Evolutionary conservation across 208 protist genomes (phyloP).

Genomic region (Naegleria fowleri): DNA sequence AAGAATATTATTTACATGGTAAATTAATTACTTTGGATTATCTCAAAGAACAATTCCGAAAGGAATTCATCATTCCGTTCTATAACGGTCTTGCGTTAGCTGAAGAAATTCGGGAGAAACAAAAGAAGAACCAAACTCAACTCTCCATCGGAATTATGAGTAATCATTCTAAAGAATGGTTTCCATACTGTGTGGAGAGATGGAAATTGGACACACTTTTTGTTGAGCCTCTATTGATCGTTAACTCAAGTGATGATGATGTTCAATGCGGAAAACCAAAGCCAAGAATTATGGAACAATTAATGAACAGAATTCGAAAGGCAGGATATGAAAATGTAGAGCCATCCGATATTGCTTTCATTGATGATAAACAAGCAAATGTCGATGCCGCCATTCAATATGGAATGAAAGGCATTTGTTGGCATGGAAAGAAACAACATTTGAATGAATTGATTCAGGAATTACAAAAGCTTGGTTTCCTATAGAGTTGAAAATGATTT

Average conservation of each 20-base stretch:
- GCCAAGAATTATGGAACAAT: neutral
- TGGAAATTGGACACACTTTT: neutral
- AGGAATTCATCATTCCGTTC: neutral
- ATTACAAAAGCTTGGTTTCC: neutral
- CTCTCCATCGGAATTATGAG: neutral
- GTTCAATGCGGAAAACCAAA: neutral
- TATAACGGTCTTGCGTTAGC: neutral
- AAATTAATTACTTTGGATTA: neutral
- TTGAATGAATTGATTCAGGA: neutral
- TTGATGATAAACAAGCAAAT: neutral
- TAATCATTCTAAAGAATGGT: conserved; percentile 8
- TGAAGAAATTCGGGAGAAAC: neutral
- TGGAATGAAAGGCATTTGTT: neutral
- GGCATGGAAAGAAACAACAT: neutral
- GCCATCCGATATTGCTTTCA: neutral
- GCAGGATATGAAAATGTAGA: neutral
- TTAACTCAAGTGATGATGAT: neutral
- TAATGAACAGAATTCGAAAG: neutral
- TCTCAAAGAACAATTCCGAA: neutral
- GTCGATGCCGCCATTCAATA: neutral
- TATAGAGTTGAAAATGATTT: neutral
- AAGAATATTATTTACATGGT: neutral
- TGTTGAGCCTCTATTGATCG: neutral
- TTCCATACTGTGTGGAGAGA: neutral
- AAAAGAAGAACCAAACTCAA: neutral